phyloP scores from a whole-genome alignment of 1,139 yeast species.

The Yamadazyma dendronema region DNA sequence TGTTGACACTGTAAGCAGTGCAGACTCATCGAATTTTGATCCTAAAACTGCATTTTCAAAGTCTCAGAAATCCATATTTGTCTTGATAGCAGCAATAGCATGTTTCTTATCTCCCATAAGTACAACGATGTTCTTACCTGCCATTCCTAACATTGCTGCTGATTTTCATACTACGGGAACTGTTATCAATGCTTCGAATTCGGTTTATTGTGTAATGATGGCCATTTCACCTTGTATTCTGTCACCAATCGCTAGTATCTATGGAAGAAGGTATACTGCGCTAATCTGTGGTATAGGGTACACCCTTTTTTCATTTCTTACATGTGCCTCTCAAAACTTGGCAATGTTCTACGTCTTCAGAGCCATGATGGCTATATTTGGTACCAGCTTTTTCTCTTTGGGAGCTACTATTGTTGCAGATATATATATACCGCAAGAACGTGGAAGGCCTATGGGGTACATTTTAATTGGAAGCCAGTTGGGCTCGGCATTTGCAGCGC shows the following conservation, averaged over 20 bases:
- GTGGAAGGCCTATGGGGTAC: constrained; percentile 48
- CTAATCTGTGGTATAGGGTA: constrained; percentile 32
- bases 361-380: constrained; percentile 44
- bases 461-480: constrained; percentile 42
- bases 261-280: constrained; percentile 44
- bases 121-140: constrained; percentile 45
- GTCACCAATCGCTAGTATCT: constrained; percentile 45
- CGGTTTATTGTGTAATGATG: constrained; percentile 47
- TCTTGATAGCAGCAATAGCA: constrained; percentile 18
- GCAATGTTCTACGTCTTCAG: constrained; percentile 51
- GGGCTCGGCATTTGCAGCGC: constrained; percentile 49
- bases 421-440: constrained; percentile 40
- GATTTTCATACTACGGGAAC: constrained; percentile 42
- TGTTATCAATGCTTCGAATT: constrained; percentile 44
- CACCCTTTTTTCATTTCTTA: constrained; percentile 31
- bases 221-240: constrained; percentile 46
- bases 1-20: too few relatives aligned
- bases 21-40: neutral
- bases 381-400: constrained; percentile 48
- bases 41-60: constrained; percentile 1
- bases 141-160: constrained; percentile 44
- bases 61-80: constrained; percentile 1
- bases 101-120: constrained; percentile 39
- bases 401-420: constrained; percentile 49
- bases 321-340: constrained; percentile 43